Percentiles rank a stretch among this genome's conserved stretches.
Evolutionary conservation across 805 yeast genomes (phyloP).

Genomic region (Barnettozyma sucrosica): DNA sequence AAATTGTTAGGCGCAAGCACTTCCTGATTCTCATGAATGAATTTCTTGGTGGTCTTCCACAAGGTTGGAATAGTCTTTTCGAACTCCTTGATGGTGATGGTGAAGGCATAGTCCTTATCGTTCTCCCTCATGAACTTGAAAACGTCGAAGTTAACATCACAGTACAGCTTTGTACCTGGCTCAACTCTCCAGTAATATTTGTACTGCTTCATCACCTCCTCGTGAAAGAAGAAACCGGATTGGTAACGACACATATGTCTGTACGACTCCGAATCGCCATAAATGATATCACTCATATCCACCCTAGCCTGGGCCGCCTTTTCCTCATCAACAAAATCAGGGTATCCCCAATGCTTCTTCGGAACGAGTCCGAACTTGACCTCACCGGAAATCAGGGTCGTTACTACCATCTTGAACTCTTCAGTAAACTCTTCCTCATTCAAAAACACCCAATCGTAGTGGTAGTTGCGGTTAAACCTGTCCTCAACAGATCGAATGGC

Average conservation of each 20-base stretch:
- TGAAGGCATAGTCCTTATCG: constrained; percentile 67
- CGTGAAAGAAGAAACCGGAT: constrained; percentile 85
- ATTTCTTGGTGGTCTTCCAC: constrained; percentile 67
- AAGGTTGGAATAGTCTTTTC: constrained; percentile 65
- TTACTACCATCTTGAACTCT: constrained; percentile 67
- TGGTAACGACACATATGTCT: constrained; percentile 93
- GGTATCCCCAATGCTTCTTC: constrained; percentile 83
- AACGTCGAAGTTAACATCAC: constrained; percentile 78
- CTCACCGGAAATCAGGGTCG: constrained; percentile 66
- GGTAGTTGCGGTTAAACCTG: constrained; percentile 72
- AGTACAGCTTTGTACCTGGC: constrained; percentile 73
- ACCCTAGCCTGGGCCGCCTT: constrained; percentile 66
- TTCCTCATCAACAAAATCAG: constrained; percentile 71
- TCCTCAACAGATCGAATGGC: constrained; percentile 82
- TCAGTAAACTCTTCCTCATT: constrained; percentile 83
- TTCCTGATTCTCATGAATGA: constrained; percentile 45
- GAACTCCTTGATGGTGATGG: constrained; percentile 75
- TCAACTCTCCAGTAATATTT: constrained; percentile 95
- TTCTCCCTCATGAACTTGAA: constrained; percentile 81
- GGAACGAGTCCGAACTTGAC: constrained; percentile 78
- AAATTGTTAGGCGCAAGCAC: constrained; percentile 46
- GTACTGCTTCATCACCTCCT: constrained; percentile 64
- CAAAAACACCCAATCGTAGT: constrained; percentile 93
- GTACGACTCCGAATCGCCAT: constrained; percentile 61
- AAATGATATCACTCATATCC: constrained; percentile 82